Evolutionary conservation across 2,329 filamentous ascomycete species (phyloP).

Genomic region (Fusarium torulosum): DNA sequence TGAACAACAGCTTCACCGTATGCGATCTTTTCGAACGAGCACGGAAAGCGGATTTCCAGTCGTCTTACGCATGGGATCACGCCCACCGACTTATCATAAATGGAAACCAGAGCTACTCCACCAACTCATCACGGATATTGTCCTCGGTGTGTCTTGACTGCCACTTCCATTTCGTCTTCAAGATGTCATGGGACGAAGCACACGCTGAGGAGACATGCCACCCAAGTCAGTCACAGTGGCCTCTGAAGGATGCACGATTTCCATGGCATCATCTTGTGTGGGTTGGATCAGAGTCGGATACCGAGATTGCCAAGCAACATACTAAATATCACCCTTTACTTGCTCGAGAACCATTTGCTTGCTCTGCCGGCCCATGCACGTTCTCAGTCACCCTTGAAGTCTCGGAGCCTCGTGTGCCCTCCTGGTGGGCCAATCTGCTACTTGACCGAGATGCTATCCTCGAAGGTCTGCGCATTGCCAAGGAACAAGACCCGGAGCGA

Average conservation of each 20-base stretch:
- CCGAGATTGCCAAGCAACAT: constrained; percentile 41
- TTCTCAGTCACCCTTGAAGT: constrained; percentile 62
- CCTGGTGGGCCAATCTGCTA: constrained; percentile 59
- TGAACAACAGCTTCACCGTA: constrained; percentile 54
- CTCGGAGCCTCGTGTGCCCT: constrained; percentile 61
- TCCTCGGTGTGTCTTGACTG: constrained; percentile 58
- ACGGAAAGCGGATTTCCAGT: constrained; percentile 48
- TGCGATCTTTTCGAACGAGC: constrained; percentile 55
- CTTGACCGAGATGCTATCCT: constrained; percentile 60
- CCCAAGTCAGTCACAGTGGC: constrained; percentile 52
- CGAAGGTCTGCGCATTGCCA: constrained; percentile 55
- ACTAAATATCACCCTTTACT: constrained; percentile 57
- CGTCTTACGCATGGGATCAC: constrained; percentile 53
- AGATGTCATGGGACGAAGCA: constrained; percentile 51
- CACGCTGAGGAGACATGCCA: constrained; percentile 51
- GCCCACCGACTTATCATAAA: constrained; percentile 55
- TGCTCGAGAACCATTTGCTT: constrained; percentile 56
- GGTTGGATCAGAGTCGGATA: constrained; percentile 50
- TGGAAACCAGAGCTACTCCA: constrained; percentile 55
- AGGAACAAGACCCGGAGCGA: constrained; percentile 61
- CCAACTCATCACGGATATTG: constrained; percentile 46
- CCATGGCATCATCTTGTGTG: constrained; percentile 57
- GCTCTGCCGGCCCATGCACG: constrained; percentile 58
- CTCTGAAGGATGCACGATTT: constrained; percentile 52
- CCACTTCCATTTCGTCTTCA: constrained; percentile 59